These are phyloP conservation scores for Agaricus sinodeliciosus DNA, from an alignment of 768 basidiomycete genomes.

Conservation along the genomic window DNA sequence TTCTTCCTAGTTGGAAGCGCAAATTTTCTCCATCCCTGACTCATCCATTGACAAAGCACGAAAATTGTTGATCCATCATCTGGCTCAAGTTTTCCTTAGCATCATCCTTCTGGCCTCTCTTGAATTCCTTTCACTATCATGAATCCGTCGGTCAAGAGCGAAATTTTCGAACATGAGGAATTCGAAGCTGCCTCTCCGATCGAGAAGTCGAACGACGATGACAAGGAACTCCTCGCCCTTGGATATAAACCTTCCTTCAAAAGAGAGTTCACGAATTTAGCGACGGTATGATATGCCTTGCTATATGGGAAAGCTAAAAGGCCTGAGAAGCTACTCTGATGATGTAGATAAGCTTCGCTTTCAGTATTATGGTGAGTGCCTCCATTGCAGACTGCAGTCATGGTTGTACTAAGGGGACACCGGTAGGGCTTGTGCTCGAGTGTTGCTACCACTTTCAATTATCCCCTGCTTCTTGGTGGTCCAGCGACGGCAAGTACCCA, in stretches of 20 bases:
- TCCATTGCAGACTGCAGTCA: neutral
- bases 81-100: too few relatives aligned
- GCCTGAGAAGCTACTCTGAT: constrained; percentile 1
- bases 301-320: neutral
- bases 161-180: constrained; percentile 14
- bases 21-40: too few relatives aligned
- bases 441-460: constrained; percentile 75
- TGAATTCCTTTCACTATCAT: neutral
- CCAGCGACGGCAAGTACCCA: constrained; percentile 49
- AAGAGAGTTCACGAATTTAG: constrained; percentile 78
- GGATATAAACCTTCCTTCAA: constrained; percentile 78
- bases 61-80: too few relatives aligned
- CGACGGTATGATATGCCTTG: constrained; percentile 44
- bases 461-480: constrained; percentile 61
- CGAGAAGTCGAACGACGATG: constrained; percentile 44
- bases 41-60: too few relatives aligned
- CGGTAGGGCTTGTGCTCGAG: constrained; percentile 64
- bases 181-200: constrained; percentile 14
- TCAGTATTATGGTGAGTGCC: constrained; percentile 62
- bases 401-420: neutral
- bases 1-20: too few relatives aligned
- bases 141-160: neutral
- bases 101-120: too few relatives aligned
- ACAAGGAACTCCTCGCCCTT: constrained; percentile 55
- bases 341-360: constrained; percentile 62